phyloP scores from a whole-genome alignment of 441 rosid species.

The Euphorbia schlechtendalii region DNA sequence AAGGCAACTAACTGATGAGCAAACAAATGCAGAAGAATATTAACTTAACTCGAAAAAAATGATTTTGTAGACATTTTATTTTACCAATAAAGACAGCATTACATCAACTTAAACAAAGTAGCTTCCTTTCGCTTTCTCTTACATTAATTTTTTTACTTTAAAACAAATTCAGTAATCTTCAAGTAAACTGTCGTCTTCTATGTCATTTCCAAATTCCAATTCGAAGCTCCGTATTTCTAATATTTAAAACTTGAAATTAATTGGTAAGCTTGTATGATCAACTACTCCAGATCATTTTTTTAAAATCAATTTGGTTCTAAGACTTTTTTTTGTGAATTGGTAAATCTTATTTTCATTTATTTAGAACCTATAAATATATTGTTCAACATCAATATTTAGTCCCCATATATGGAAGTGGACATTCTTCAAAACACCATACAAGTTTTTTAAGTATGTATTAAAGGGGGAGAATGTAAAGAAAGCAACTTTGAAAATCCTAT shows the following conservation, averaged over 20 bases:
- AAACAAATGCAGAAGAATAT: constrained; percentile 1
- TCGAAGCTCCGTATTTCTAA: no score
- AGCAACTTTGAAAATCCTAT: constrained; percentile 23
- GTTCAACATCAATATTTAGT: neutral
- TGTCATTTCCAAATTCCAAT: neutral
- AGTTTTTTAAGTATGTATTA: constrained; percentile 11
- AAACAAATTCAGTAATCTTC: no score
- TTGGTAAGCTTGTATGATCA: no score
- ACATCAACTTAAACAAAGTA: no score
- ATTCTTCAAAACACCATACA: neutral
- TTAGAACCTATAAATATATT: neutral
- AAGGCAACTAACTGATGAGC: neutral
- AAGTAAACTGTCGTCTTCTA: no score
- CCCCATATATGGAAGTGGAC: neutral
- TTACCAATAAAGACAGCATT: neutral
- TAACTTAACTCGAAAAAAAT: neutral
- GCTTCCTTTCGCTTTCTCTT: neutral
- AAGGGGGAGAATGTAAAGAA: constrained; percentile 36
- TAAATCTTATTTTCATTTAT: no score
- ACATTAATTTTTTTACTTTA: neutral
- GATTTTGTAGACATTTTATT: neutral
- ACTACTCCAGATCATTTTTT: no score
- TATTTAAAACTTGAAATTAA: neutral
- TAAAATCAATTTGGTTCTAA: no score
- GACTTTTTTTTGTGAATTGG: no score